Evolutionary conservation across 441 rosid species (phyloP), one percentile per base, ranked within the genome.

Genomic region (Rhodomyrtus psidioides): DNA sequence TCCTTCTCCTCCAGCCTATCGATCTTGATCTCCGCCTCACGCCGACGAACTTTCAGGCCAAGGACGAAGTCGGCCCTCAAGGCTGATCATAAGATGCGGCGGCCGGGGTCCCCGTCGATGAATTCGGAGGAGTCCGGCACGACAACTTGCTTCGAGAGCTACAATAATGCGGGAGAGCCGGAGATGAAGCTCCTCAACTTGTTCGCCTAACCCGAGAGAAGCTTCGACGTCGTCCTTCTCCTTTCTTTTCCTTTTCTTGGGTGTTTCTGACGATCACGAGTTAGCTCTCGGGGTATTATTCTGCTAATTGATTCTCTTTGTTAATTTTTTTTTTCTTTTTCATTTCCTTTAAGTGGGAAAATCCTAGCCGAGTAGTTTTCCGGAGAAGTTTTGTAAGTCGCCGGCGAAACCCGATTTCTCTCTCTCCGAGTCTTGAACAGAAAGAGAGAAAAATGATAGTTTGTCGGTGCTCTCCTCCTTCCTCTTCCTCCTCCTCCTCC

Each of bases 121-220:
- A 94, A 91, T 85, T 95, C 98, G 44, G 98, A 96, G 91, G 98
- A 93, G 86, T 97, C 98, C 0, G 98, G 86, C 65, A 96, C 95
- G 84, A 94, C 98, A 75, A 93, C 97, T 28, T 94, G 93, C 88
- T 91, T 91, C 28, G 96, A 93, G 34, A 92, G 92, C 76, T 92
- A 94, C 57, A 27, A 57, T 28, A 91, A 93, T 70, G 95, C 89
- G 87, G 91, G 83, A 54, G 85, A 85, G 74, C 24, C 86, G n/a
- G 91, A 92, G 65, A 89, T 56, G 86, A 94, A 91, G 90, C 62
- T 94, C 56, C 90, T 95, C 55, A 93, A 91, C 83, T 90, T 96
- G 81, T 93, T 96, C 90, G 85, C 86, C 88, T 94, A 89, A 92
- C 83, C 75, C 58, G 49, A 55, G 28, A 7, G 17, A 70, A 58